Conservation (phyloP, 768 basidiomycete genomes). For the Phaffia tasmanica region DNA sequence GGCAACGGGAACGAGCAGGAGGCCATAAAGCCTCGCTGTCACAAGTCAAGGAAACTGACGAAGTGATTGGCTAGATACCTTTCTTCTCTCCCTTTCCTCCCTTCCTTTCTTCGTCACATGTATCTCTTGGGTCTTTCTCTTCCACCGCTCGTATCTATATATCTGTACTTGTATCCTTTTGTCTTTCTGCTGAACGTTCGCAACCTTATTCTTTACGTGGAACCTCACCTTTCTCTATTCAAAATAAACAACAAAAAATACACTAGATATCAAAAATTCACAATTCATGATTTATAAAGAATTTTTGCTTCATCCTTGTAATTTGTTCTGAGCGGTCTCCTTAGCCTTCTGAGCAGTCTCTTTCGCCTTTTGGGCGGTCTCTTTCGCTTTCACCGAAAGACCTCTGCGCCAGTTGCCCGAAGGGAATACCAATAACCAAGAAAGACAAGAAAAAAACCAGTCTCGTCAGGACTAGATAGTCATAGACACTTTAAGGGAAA, state of each 20-base stretch:
- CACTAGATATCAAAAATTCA: background rate
- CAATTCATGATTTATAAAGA: background rate
- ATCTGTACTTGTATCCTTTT: background rate
- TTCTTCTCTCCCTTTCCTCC: background rate
- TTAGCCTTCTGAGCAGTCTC: slow-evolving; percentile 21
- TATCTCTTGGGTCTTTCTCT: background rate
- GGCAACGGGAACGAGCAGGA: background rate
- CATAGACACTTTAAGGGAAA: slow-evolving; percentile 3
- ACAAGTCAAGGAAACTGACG: too few relatives aligned
- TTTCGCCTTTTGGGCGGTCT: slow-evolving; percentile 25
- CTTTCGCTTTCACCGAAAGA: slow-evolving; percentile 25
- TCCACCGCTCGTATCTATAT: background rate
- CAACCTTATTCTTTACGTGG: too few relatives aligned
- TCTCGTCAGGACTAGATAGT: background rate
- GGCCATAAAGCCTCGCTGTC: too few relatives aligned
- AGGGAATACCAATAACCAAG: background rate
- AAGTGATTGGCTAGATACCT: background rate
- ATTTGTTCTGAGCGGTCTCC: slow-evolving; percentile 3
- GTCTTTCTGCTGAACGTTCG: background rate
- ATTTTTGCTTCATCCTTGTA: too few relatives aligned
- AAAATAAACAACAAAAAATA: background rate
- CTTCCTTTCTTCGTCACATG: background rate
- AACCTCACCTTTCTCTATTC: background rate
- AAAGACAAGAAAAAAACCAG: slow-evolving; percentile 29
- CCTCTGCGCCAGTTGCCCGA: slow-evolving; percentile 12